Conservation (phyloP, 495 filamentous ascomycete genomes). For the Aspergillus sparsus region DNA sequence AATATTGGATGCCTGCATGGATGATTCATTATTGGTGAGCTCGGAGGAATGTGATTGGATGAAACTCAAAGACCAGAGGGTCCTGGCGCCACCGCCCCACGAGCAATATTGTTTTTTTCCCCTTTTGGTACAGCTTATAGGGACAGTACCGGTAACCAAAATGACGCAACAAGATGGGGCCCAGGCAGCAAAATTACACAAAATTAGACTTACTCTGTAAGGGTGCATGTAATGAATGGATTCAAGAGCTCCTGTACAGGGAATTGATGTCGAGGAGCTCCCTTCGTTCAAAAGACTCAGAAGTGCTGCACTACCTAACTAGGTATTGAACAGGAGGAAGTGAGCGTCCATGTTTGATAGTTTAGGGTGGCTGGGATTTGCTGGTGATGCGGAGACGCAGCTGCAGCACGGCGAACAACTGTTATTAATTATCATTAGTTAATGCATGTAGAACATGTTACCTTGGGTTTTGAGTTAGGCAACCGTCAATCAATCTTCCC, state of each 20-base stretch:
- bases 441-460: background rate
- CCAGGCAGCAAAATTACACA: slow-evolving; percentile 23
- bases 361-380: too few species aligned
- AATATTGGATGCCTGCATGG: slow-evolving; percentile 20
- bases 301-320: too few species aligned
- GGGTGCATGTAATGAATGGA: background rate
- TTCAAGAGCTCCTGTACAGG: too few species aligned
- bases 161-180: background rate
- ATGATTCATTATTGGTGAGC: slow-evolving; percentile 15
- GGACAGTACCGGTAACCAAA: background rate
- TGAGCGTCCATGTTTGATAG: too few species aligned
- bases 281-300: too few species aligned
- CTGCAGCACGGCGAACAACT: too few species aligned
- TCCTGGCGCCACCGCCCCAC: slow-evolving; percentile 3
- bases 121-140: background rate
- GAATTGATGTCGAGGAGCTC: too few species aligned
- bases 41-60: background rate
- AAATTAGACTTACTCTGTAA: background rate
- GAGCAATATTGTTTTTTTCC: too few species aligned
- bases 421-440: too few species aligned
- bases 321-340: too few species aligned
- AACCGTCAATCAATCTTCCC: slow-evolving; percentile 3
- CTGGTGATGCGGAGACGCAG: too few species aligned
- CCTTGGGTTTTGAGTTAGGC: background rate
- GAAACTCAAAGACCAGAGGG: background rate